Percentiles rank a stretch among this genome's conserved stretches.
Evolutionary conservation across 2,329 filamentous ascomycete genomes (phyloP).

Genomic region (Dactylella cylindrospora): DNA sequence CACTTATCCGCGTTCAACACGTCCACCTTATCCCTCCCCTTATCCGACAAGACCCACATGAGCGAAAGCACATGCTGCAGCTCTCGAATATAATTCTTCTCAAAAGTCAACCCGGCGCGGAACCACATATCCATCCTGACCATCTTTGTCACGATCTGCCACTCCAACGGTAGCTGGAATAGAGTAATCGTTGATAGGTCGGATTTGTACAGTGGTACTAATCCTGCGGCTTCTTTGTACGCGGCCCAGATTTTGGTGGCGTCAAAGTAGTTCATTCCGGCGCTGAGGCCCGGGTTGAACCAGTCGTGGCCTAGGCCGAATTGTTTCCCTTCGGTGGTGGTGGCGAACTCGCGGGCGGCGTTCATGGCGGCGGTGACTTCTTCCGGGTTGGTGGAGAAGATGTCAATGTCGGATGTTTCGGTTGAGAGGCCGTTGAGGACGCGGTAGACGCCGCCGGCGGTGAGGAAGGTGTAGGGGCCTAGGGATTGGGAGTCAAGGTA

Average conservation of each 20-base stretch:
- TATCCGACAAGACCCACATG: slow-evolving; percentile 4
- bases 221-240: slow-evolving; percentile 1
- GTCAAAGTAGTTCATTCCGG: slow-evolving; percentile 16
- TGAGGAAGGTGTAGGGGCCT: slow-evolving; percentile 11
- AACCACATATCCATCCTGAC: slow-evolving; percentile 18
- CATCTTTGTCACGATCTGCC: slow-evolving; percentile 24
- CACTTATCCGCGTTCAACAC: slow-evolving; percentile 6
- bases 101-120: not conserved
- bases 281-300: slow-evolving; percentile 10
- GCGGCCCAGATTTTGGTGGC: slow-evolving; percentile 1
- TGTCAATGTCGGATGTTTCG: slow-evolving; percentile 11
- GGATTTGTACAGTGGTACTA: slow-evolving; percentile 8
- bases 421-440: slow-evolving; percentile 8
- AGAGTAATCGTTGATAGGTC: slow-evolving; percentile 2
- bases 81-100: slow-evolving; percentile 9
- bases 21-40: slow-evolving; percentile 9
- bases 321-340: not conserved
- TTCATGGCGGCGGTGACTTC: slow-evolving; percentile 1
- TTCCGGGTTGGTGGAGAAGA: not conserved
- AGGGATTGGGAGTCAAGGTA: not conserved
- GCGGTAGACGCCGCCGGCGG: slow-evolving; percentile 6
- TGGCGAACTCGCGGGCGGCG: slow-evolving; percentile 1
- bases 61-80: slow-evolving; percentile 11
- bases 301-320: slow-evolving; percentile 15
- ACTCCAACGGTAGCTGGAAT: slow-evolving; percentile 13